Evolutionary conservation across 176 grass and related monocot species (phyloP), one percentile per base, ranked within the genome.

Genomic region (Pontederia crassipes): DNA sequence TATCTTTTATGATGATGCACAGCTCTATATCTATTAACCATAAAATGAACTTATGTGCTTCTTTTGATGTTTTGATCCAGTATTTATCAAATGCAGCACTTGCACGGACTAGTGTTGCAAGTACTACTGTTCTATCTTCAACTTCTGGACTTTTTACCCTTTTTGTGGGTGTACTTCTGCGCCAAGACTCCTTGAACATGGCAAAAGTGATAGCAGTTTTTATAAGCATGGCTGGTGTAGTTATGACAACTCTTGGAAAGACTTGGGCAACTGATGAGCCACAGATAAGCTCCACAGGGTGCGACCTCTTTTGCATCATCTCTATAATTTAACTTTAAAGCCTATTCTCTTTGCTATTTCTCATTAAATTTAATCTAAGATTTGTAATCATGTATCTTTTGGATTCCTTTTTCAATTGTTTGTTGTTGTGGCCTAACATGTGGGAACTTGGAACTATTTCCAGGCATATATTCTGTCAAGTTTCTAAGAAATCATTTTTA

Each of bases 51-150:
- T 77, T 46, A 75, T 57, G 52, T 62, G 63, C 61, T 61, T 69
- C 50, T 67, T 77, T 26, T 58, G 17, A 55, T 78, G 46, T 54
- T 81, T 88, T 62, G 49, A 66, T 90, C 70, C 77, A 98, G 93
- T 98, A 98, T 70, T 79, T 98, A 60, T 98, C 93, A 50, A 98
- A 98, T 92, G 93, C 93, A 10, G 93, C 88, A 12, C 93, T 98
- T 80, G 84, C 87, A 89, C 85, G 93, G 78, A 98, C 93, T 59
- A 98, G 93, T 77, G 93, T 98, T 62, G 93, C 93, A 61, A 98
- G 93, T 61, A 92, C 93, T 28, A 98, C 93, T 70, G 84, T 98
- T 52, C 65, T 98, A 58, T 98, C 84, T 74, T 98, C 93, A 61
- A 98, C 93, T 29, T 98, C 93, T 0, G 93, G 93, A 55, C 88